These are phyloP conservation scores for Mycoemilia scoparia DNA, from an alignment of 192 early-diverging fungal species.

Conservation along the genomic window DNA sequence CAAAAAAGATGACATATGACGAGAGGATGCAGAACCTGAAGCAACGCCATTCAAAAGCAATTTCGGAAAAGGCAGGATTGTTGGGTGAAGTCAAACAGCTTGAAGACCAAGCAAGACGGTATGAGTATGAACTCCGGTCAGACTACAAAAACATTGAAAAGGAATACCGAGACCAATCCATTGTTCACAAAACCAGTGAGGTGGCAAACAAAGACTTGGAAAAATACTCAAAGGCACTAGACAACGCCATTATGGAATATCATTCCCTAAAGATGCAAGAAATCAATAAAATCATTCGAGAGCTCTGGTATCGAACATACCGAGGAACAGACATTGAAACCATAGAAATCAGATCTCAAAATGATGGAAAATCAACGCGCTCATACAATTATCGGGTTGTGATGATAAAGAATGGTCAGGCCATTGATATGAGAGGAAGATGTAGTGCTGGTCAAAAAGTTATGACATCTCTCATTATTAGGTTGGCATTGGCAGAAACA, in stretches of 20 bases:
- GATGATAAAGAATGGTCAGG: constrained; percentile 72
- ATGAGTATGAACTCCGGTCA: constrained; percentile 38
- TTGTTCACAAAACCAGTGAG: constrained; percentile 57
- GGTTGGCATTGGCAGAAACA: constrained; percentile 86
- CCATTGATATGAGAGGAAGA: constrained; percentile 84
- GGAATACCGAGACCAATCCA: constrained; percentile 44
- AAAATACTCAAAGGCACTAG: constrained; percentile 67
- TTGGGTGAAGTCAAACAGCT: constrained; percentile 73
- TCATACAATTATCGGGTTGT: constrained; percentile 86
- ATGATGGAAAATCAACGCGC: constrained; percentile 50
- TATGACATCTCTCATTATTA: constrained; percentile 86
- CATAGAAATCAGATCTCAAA: constrained; percentile 86
- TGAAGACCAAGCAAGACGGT: constrained; percentile 41
- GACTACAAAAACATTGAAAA: constrained; percentile 66
- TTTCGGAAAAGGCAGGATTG: constrained; percentile 19
- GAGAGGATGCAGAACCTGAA: no score
- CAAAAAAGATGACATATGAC: no score
- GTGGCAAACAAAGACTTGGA: constrained; percentile 67
- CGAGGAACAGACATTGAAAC: constrained; percentile 90
- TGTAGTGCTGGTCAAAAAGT: constrained; percentile 97
- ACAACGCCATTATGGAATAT: constrained; percentile 71
- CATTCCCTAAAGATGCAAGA: constrained; percentile 93
- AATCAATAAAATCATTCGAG: constrained; percentile 88
- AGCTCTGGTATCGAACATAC: constrained; percentile 94
- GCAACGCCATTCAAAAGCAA: no score